Percentiles rank a stretch among this genome's conserved stretches.
phyloP scores from a whole-genome alignment of 345 rosid genomes.

The Abelmoschus esculentus region DNA sequence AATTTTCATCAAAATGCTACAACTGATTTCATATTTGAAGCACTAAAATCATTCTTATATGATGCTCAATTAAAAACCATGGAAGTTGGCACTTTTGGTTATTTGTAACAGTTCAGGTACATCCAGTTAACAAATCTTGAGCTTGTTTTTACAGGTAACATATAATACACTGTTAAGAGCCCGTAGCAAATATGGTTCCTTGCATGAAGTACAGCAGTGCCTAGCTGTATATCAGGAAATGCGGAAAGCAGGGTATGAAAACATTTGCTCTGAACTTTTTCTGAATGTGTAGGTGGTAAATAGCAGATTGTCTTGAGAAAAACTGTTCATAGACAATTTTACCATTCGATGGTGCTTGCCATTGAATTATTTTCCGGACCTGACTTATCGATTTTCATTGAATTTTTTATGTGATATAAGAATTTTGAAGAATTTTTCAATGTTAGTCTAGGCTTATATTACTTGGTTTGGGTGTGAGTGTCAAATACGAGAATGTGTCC shows the following conservation, averaged over 20 bases:
- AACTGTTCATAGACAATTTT: neutral
- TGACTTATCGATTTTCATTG: neutral
- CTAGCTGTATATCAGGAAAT: constrained; percentile 79
- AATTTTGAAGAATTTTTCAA: neutral
- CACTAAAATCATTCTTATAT: neutral
- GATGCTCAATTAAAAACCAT: neutral
- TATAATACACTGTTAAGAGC: constrained; percentile 79
- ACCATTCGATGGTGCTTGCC: constrained; percentile 4
- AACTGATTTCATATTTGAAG: neutral
- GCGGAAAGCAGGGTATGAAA: constrained; percentile 81
- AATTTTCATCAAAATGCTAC: neutral
- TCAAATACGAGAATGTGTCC: no score
- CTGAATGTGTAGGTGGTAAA: neutral
- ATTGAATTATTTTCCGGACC: neutral
- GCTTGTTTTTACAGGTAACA: constrained; percentile 53
- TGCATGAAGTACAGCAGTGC: constrained; percentile 79
- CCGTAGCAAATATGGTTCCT: constrained; percentile 71
- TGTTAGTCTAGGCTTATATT: neutral
- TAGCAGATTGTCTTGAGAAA: neutral
- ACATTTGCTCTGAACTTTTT: neutral
- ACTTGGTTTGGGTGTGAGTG: neutral
- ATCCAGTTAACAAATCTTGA: neutral
- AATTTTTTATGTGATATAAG: neutral
- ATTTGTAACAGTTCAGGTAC: neutral
- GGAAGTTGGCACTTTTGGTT: neutral